A percentile compares a stretch with the other conserved stretches of the same genome.
These are phyloP conservation scores for Calonectria hongkongensis DNA, from an alignment of 2,329 filamentous ascomycete species.

Conservation along the genomic window DNA sequence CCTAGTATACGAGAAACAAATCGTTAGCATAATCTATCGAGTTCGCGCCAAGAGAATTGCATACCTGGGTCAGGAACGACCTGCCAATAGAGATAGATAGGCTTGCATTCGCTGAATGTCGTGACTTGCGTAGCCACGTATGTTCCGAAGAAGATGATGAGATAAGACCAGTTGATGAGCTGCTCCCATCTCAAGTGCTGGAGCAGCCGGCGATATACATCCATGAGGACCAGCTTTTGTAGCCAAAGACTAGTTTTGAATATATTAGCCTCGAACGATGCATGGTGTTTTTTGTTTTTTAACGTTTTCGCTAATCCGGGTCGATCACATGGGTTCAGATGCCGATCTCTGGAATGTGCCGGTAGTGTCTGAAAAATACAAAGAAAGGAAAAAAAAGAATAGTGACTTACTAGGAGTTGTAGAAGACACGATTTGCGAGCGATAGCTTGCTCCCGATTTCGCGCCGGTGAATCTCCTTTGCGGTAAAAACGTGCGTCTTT, in stretches of 20 bases:
- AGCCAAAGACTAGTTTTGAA: constrained; percentile 44
- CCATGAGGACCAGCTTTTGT: constrained; percentile 47
- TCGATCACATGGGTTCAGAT: not conserved
- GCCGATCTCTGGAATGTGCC: too few species aligned
- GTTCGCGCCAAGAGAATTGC: not conserved
- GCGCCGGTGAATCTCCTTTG: constrained; percentile 36
- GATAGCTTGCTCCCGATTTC: constrained; percentile 42
- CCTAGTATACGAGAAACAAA: not conserved
- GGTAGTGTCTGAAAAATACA: too few species aligned
- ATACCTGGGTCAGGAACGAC: constrained; percentile 46
- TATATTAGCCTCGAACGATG: constrained; percentile 1
- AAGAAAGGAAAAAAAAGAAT: not conserved
- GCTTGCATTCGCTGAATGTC: constrained; percentile 45
- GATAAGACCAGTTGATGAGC: constrained; percentile 40
- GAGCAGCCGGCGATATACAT: constrained; percentile 45
- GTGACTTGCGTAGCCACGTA: constrained; percentile 43
- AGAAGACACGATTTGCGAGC: constrained; percentile 41
- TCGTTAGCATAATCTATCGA: not conserved
- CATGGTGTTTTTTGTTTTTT: not conserved
- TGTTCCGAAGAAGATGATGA: constrained; percentile 41
- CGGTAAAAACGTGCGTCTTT: constrained; percentile 39
- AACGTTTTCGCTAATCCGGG: constrained; percentile 10
- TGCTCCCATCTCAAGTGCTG: constrained; percentile 40
- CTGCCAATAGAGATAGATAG: constrained; percentile 46
- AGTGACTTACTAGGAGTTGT: constrained; percentile 44